A percentile compares a stretch with the other conserved stretches of the same genome.
These are phyloP conservation scores for Carex kokanica DNA, from an alignment of 176 grass and related monocot genomes.

Conservation along the genomic window DNA sequence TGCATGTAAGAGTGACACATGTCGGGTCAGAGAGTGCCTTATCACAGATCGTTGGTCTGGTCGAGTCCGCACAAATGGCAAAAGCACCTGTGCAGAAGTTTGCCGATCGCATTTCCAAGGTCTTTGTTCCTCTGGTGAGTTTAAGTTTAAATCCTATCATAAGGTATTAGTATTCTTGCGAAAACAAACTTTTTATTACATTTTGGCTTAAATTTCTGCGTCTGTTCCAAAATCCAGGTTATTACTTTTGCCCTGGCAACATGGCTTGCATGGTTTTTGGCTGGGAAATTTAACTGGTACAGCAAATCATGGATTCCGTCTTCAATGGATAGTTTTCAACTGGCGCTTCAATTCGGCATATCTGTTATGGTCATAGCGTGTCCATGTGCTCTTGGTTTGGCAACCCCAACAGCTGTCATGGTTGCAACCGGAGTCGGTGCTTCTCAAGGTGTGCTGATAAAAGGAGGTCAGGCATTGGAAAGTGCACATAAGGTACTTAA, in stretches of 20 bases:
- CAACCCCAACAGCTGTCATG: slow-evolving; percentile 98
- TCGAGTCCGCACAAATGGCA: slow-evolving; percentile 93
- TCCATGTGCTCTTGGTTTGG: slow-evolving; percentile 81
- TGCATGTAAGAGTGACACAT: slow-evolving; percentile 81
- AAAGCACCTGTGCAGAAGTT: slow-evolving; percentile 96
- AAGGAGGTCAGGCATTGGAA: slow-evolving; percentile 89
- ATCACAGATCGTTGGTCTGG: slow-evolving; percentile 81
- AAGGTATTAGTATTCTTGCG: not conserved
- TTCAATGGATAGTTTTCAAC: slow-evolving; percentile 93
- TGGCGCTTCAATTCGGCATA: slow-evolving; percentile 95
- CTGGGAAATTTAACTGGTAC: slow-evolving; percentile 65
- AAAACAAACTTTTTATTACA: slow-evolving; percentile 3
- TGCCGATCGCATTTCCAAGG: slow-evolving; percentile 83
- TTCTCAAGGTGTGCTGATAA: slow-evolving; percentile 87
- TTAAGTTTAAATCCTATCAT: slow-evolving; percentile 5
- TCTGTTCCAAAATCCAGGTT: slow-evolving; percentile 46
- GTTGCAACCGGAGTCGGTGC: slow-evolving; percentile 96
- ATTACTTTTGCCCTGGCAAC: slow-evolving; percentile 68
- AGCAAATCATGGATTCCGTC: slow-evolving; percentile 78
- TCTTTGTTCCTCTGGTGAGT: slow-evolving; percentile 87
- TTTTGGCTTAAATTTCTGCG: slow-evolving; percentile 1
- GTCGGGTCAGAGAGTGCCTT: slow-evolving; percentile 88
- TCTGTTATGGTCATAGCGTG: slow-evolving; percentile 99
- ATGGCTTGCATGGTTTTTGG: slow-evolving; percentile 82
- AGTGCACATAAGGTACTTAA: slow-evolving; percentile 74